phyloP scores from a whole-genome alignment of 441 rosid species.

The Erysimum pusillum region DNA sequence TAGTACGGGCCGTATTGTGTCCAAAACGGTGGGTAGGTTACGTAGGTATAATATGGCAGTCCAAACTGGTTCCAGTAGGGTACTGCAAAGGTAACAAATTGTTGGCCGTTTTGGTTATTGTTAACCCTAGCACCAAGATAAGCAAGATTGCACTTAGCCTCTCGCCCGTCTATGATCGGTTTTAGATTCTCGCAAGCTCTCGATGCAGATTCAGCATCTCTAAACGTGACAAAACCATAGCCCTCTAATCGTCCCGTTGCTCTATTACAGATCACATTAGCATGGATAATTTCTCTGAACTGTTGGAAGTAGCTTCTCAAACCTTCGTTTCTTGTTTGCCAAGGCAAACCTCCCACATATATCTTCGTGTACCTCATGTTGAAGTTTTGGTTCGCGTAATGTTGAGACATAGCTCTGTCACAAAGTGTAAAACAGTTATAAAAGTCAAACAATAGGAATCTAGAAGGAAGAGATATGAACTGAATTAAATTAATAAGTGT shows the following conservation, averaged over 20 bases:
- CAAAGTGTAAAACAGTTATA: neutral
- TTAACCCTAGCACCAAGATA: constrained; percentile 44
- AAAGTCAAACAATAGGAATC: too few relatives aligned
- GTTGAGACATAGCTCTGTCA: constrained; percentile 7
- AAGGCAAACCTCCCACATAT: constrained; percentile 65
- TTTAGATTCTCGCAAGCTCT: constrained; percentile 59
- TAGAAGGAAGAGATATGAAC: too few relatives aligned
- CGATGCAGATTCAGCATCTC: constrained; percentile 57
- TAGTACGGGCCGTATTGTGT: neutral
- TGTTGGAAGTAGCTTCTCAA: constrained; percentile 55
- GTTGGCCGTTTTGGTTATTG: neutral
- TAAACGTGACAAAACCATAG: constrained; percentile 64
- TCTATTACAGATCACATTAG: constrained; percentile 58
- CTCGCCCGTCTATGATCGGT: constrained; percentile 63
- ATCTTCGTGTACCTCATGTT: constrained; percentile 61
- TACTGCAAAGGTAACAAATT: neutral
- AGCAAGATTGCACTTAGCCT: constrained; percentile 66
- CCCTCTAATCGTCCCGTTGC: constrained; percentile 63
- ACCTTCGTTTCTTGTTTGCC: constrained; percentile 58
- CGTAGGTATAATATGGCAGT: neutral
- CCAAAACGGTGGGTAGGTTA: neutral
- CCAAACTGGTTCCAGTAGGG: neutral
- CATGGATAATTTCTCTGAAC: constrained; percentile 63
- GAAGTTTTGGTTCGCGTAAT: constrained; percentile 12
- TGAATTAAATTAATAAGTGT: too few relatives aligned